These are phyloP conservation scores for Cutaneotrichosporon daszewskae DNA, from an alignment of 1,284 basidiomycete genomes.

Conservation along the genomic window DNA sequence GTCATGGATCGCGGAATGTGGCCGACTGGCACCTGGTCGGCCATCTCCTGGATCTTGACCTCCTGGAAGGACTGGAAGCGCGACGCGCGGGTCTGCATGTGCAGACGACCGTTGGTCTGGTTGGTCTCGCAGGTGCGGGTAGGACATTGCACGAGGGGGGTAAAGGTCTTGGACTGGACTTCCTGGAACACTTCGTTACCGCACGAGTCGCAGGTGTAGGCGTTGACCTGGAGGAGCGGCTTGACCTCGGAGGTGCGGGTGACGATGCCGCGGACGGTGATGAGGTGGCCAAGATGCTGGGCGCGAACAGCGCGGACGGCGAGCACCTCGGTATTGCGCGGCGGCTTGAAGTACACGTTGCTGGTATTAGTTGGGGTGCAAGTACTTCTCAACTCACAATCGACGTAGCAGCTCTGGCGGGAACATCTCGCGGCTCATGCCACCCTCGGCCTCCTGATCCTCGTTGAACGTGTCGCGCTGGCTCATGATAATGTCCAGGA, in stretches of 20 bases:
- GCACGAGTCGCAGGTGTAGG: conserved; percentile 97
- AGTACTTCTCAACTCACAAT: conserved; percentile 75
- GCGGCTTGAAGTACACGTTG: conserved; percentile 88
- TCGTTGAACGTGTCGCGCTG: conserved; percentile 85
- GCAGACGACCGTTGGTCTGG: conserved; percentile 79
- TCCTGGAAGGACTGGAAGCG: conserved; percentile 98
- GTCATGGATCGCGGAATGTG: conserved; percentile 99
- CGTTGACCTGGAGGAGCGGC: conserved; percentile 92
- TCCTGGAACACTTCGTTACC: conserved; percentile 99
- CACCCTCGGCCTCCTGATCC: conserved; percentile 37
- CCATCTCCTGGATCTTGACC: conserved; percentile 98
- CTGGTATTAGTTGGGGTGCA: conserved; percentile 49
- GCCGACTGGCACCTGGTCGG: conserved; percentile 98
- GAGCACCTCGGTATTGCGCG: conserved; percentile 60
- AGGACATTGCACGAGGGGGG: conserved; percentile 81
- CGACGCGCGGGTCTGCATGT: conserved; percentile 96
- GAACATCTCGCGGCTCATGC: conserved; percentile 56
- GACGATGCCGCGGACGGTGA: conserved; percentile 95
- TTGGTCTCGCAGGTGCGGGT: conserved; percentile 82
- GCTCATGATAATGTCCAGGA: conserved; percentile 89
- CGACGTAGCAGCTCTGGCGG: conserved; percentile 84
- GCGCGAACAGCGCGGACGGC: conserved; percentile 90
- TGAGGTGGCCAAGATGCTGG: conserved; percentile 77
- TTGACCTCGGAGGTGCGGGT: conserved; percentile 99
- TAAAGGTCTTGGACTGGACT: conserved; percentile 86